Percentiles rank a stretch among this genome's conserved stretches.
phyloP scores from a whole-genome alignment of 768 basidiomycete species.

The Mycena metata region DNA sequence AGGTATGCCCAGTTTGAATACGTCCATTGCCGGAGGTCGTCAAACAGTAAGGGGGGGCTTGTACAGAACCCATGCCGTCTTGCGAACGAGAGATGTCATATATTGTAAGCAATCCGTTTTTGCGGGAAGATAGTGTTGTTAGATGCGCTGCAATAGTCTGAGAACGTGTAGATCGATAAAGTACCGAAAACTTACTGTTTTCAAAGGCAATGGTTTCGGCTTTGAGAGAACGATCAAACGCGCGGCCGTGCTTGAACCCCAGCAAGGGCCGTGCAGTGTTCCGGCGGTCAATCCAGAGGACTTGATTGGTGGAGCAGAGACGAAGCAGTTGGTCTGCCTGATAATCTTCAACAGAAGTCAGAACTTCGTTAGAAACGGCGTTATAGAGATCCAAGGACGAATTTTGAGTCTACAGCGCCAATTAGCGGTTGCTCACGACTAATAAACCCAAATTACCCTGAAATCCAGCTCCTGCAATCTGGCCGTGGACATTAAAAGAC shows the following conservation, averaged over 20 bases:
- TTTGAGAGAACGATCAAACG: conserved; percentile 70
- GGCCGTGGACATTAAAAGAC: conserved; percentile 63
- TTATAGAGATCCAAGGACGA: conserved; percentile 51
- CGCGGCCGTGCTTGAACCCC: conserved; percentile 71
- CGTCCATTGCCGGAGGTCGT: conserved; percentile 40
- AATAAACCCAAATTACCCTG: conserved; percentile 58
- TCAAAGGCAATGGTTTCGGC: conserved; percentile 53
- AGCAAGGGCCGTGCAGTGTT: conserved; percentile 70
- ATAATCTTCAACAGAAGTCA: conserved; percentile 69
- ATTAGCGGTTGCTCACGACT: not conserved
- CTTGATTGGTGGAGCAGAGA: conserved; percentile 69
- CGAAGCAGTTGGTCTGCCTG: conserved; percentile 60
- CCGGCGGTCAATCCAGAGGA: conserved; percentile 81
- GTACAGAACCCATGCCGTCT: conserved; percentile 59
- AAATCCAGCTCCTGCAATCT: conserved; percentile 63
- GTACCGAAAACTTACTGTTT: conserved; percentile 42
- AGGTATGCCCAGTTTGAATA: conserved; percentile 49
- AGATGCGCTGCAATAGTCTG: conserved; percentile 54
- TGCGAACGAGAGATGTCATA: conserved; percentile 69
- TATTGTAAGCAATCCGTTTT: conserved; percentile 69
- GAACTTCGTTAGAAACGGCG: conserved; percentile 50
- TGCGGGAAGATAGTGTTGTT: conserved; percentile 72
- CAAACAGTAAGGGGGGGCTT: conserved; percentile 61
- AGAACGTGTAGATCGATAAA: not conserved
- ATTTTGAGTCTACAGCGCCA: conserved; percentile 46